Evolutionary conservation across 73 alveolate species (phyloP), one percentile per base, ranked within the genome.

Genomic region (Chromera velia): DNA sequence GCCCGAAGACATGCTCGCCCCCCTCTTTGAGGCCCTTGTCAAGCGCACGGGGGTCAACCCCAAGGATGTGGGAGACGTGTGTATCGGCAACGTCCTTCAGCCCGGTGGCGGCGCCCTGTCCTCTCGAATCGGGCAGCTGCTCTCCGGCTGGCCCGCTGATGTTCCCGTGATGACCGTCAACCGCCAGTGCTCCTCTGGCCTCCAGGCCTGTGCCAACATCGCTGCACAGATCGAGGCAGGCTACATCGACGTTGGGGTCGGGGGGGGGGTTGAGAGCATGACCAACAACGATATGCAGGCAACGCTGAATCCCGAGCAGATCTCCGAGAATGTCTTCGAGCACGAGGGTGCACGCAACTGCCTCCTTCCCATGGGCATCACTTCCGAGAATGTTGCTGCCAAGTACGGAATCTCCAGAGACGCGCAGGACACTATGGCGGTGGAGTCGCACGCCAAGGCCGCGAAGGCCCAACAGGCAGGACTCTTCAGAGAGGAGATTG

Each of bases 181-280:
- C 83, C 93, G 99, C 80, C 91, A 89, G 76, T 97, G 99, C 93
- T 90, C 98, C 81, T 88, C 98, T 83, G 99, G 99, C 40, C 94
- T 96, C 75, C 97, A 95, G 83, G 98, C 99, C 40, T 92, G 94
- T 33, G 90, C 94, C 72, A 87, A 87, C 33, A 93, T 94, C 49
- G 98, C 96, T 34, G 91, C 92, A 82, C 76, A 96, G 55, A 96
- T 96, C 73, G 89, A 88, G 75, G 77, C 95, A 19, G 97, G 98
- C 34, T 91, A 90, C 87, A 93, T 95, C 49, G 97, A 94, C 77
- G 90, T 97, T 46, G 98, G 98, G 49, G 90, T 97, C 70, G 99
- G 98, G 33, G 99, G 98, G 27, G 99, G 99, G 33, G 97, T 92
- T 72, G 99, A 97, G 90, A 85, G 91, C 75, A 97, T 97, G 99